These are phyloP conservation scores for Emergomyces orientalis DNA, from an alignment of 2,329 filamentous ascomycete species.

Conservation along the genomic window DNA sequence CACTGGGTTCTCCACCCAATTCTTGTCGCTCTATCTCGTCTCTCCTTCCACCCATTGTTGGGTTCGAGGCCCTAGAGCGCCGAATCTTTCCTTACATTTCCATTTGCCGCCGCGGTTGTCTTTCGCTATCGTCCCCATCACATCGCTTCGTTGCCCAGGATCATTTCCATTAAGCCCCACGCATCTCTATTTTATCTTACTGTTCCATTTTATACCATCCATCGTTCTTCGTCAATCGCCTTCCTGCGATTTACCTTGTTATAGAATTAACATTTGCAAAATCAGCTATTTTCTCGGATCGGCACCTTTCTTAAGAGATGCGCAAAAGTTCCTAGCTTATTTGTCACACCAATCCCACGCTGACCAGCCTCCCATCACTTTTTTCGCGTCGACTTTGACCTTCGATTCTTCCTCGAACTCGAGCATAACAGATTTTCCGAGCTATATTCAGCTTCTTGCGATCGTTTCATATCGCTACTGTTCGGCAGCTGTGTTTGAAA, in stretches of 20 bases:
- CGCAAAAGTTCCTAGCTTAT: neutral
- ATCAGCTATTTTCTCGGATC: neutral
- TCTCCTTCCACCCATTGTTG: conserved; percentile 14
- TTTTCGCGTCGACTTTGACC: conserved; percentile 1
- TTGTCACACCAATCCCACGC: conserved; percentile 5
- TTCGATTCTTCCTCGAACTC: neutral
- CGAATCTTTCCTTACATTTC: conserved; percentile 5
- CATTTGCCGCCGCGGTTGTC: conserved; percentile 11
- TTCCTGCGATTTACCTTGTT: neutral
- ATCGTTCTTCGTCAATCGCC: neutral
- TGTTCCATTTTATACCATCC: conserved; percentile 1
- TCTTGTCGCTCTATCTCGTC: conserved; percentile 18
- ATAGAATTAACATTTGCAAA: conserved; percentile 6
- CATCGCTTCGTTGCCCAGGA: neutral
- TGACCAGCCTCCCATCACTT: neutral
- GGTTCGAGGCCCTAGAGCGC: conserved; percentile 8
- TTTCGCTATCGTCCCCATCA: conserved; percentile 6
- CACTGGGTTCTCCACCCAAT: conserved; percentile 18
- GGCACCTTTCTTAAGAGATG: neutral
- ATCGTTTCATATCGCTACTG: neutral
- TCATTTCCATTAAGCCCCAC: conserved; percentile 5
- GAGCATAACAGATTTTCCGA: neutral
- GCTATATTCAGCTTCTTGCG: neutral
- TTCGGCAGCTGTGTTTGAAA: neutral
- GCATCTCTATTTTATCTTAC: conserved; percentile 2